These are phyloP conservation scores for Paramecium biaurelia DNA, from an alignment of 73 alveolate species.

Conservation along the genomic window DNA sequence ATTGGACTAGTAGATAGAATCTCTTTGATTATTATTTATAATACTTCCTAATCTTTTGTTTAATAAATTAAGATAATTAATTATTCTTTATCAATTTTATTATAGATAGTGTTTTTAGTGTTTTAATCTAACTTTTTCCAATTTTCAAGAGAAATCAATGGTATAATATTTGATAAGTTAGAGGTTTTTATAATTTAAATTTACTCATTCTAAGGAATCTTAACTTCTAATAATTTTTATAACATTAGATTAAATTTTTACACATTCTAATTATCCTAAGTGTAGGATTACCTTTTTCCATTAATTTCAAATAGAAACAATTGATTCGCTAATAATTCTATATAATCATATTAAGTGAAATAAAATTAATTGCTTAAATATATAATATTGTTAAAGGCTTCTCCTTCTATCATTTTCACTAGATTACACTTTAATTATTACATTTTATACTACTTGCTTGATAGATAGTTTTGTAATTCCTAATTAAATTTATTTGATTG, in stretches of 20 bases:
- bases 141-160: neutral
- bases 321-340: neutral
- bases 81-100: no score
- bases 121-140: neutral
- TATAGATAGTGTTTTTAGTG: neutral
- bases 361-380: neutral
- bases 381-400: neutral
- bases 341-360: neutral
- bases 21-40: neutral
- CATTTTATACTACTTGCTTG: neutral
- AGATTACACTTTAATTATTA: neutral
- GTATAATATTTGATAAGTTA: neutral
- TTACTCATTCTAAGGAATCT: neutral
- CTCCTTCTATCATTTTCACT: neutral
- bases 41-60: neutral
- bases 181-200: no score
- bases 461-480: neutral
- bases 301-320: neutral
- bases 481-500: neutral
- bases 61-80: no score
- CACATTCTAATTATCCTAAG: neutral
- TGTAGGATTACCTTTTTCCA: neutral
- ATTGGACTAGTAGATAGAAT: neutral
- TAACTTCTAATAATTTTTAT: neutral
- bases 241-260: neutral